Evolutionary conservation across 2,329 filamentous ascomycete species (phyloP).

Genomic region (Aschersonia sp.): DNA sequence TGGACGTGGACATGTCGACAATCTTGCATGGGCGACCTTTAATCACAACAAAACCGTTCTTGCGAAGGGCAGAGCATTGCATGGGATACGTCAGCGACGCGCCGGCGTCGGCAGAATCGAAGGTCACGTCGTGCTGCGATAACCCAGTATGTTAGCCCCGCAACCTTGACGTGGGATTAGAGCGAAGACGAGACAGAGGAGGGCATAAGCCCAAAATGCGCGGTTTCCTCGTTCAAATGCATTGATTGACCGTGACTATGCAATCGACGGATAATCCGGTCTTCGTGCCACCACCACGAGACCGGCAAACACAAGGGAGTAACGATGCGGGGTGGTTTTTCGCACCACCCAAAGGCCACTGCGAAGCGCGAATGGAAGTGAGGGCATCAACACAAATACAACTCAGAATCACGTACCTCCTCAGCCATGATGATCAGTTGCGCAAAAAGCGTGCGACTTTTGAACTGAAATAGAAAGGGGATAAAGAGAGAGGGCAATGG

Average conservation of each 20-base stretch:
- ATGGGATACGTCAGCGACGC: conserved; percentile 89
- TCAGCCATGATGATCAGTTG: conserved; percentile 43
- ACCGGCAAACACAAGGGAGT: conserved; percentile 19
- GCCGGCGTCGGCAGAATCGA: conserved; percentile 92
- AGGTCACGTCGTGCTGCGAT: conserved; percentile 51
- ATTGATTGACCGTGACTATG: too few relatives aligned
- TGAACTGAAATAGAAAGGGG: conserved; percentile 12
- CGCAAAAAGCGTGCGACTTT: conserved; percentile 17
- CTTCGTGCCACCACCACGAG: background rate
- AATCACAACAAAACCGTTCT: conserved; percentile 98
- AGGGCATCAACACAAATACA: conserved; percentile 3
- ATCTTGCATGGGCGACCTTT: conserved; percentile 99
- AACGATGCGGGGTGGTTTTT: conserved; percentile 32
- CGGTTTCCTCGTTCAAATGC: too few relatives aligned
- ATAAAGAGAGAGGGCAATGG: conserved; percentile 11
- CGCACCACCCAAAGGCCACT: conserved; percentile 10
- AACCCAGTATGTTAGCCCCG: conserved; percentile 6
- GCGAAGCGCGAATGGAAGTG: conserved; percentile 12
- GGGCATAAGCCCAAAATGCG: too few relatives aligned
- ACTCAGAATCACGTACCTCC: conserved; percentile 28
- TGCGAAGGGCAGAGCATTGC: conserved; percentile 99
- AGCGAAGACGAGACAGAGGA: background rate
- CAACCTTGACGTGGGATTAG: background rate
- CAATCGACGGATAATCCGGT: background rate
- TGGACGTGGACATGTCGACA: conserved; percentile 99